Evolutionary conservation across 176 grass and related monocot species (phyloP).

Genomic region (Cenchrus americanus): DNA sequence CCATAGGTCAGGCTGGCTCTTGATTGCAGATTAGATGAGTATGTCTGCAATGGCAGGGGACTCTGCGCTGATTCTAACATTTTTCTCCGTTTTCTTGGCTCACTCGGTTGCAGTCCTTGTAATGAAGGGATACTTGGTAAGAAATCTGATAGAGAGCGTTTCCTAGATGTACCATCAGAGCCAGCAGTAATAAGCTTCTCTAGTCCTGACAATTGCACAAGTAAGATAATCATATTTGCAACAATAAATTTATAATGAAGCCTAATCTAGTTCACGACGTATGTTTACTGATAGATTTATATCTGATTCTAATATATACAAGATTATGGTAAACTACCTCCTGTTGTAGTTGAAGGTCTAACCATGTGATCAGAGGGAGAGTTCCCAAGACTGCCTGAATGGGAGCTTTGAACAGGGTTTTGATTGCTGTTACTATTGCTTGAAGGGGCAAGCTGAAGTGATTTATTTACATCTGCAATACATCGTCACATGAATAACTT

Average conservation of each 20-base stretch:
- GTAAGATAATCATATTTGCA: slow-evolving; percentile 32
- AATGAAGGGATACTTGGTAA: slow-evolving; percentile 63
- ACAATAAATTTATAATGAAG: slow-evolving; percentile 21
- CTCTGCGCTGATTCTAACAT: slow-evolving; percentile 48
- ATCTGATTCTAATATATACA: neutral
- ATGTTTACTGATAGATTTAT: neutral
- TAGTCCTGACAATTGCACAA: slow-evolving; percentile 51
- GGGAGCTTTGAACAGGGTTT: slow-evolving; percentile 41
- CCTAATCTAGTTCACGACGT: neutral
- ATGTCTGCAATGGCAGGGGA: slow-evolving; percentile 48
- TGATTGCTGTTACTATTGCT: slow-evolving; percentile 35
- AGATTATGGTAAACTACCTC: slow-evolving; percentile 38
- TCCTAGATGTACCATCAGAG: slow-evolving; percentile 60
- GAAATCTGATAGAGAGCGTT: slow-evolving; percentile 72
- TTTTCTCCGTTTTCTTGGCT: slow-evolving; percentile 65
- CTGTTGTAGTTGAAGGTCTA: slow-evolving; percentile 41
- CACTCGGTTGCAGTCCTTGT: slow-evolving; percentile 51
- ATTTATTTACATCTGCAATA: slow-evolving; percentile 53
- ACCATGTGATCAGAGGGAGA: slow-evolving; percentile 41
- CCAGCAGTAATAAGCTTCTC: slow-evolving; percentile 30
- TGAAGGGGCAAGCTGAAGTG: slow-evolving; percentile 49
- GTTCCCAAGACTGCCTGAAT: slow-evolving; percentile 40
- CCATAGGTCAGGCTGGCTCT: slow-evolving; percentile 54
- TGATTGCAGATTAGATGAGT: slow-evolving; percentile 51
- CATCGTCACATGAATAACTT: slow-evolving; percentile 48